Evolutionary conservation across 768 basidiomycete species (phyloP), one percentile per base, ranked within the genome.

Genomic region (Strobilomyces confusus): DNA sequence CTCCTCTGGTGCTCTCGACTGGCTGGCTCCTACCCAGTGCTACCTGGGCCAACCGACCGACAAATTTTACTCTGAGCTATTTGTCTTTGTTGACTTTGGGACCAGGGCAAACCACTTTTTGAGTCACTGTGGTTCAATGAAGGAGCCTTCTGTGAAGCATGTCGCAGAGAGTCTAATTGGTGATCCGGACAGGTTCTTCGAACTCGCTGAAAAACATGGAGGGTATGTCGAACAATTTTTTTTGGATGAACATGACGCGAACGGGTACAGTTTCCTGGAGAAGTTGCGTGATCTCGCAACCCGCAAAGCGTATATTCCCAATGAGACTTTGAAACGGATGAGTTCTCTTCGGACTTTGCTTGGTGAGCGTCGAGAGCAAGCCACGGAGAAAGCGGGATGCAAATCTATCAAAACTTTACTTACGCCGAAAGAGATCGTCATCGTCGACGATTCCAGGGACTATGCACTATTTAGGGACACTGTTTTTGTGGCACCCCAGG

Each of bases 1-100:
- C 51, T 72, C 65, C 15, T 63, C 58, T 33, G 68, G 61, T 4
- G 59, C 62, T 7, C 63, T 71, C 54, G 75, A 64, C 44, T 83
- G 75, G 75, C 65, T 87, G 22, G 67, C 78, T 23, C 88, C 89
- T 11, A 73, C 64, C 4, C 84, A 86, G 51, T 92, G 90, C 58
- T 91, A 86, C 64, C 78, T 93, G 52, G 80, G 78, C 4, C 73
- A 75, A 25, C 72, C 75, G 45, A 69, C 74, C 17, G 78, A 79
- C 23, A 76, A 79, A 33, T 82, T 92, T 36, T 87, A 90, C 63
- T 86, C 87, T 4, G 86, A 87, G 58, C 72, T 95, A 1, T 97
- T 98, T 63, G 78, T 81, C 32, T 97, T 94, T 61, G 83, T 98
- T 45, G 86, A 95, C 66, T 97, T 95, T 65, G 95, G 94, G 2